Evolutionary conservation across 768 basidiomycete genomes (phyloP).

Genomic region (Termitomyces sp.): DNA sequence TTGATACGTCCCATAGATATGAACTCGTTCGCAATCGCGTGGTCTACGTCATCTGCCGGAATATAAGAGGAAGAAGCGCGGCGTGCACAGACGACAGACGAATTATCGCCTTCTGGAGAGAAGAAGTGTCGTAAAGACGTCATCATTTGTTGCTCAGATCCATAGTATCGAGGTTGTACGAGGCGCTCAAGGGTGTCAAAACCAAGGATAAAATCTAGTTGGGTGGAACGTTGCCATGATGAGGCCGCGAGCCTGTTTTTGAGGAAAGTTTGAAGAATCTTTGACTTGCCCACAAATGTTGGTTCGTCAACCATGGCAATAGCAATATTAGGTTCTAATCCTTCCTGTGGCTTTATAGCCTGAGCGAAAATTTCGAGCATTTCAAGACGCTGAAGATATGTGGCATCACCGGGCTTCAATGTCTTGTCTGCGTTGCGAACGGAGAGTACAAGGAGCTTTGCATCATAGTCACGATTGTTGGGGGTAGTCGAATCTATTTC

Average conservation of each 20-base stretch:
- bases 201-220: slow-evolving; percentile 74
- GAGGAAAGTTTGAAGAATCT: slow-evolving; percentile 51
- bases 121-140: slow-evolving; percentile 57
- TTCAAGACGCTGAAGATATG: slow-evolving; percentile 73
- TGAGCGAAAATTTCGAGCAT: slow-evolving; percentile 79
- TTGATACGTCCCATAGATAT: slow-evolving; percentile 47
- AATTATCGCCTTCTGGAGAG: slow-evolving; percentile 47
- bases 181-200: slow-evolving; percentile 84
- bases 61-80: slow-evolving; percentile 26
- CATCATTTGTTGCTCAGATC: slow-evolving; percentile 51
- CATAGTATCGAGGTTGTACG: slow-evolving; percentile 74
- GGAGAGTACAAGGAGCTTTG: slow-evolving; percentile 76
- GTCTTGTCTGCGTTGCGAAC: slow-evolving; percentile 86
- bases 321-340: slow-evolving; percentile 49
- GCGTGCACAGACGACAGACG: slow-evolving; percentile 56
- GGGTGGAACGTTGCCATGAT: slow-evolving; percentile 19
- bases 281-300: slow-evolving; percentile 83
- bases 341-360: slow-evolving; percentile 30
- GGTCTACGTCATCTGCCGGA: slow-evolving; percentile 9
- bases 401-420: slow-evolving; percentile 67
- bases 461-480: slow-evolving; percentile 50
- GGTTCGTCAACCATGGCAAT: slow-evolving; percentile 85
- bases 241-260: slow-evolving; percentile 28
- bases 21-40: slow-evolving; percentile 44
- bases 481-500: neutral